Percentiles rank a stretch among this genome's conserved stretches.
Conservation (phyloP, 768 basidiomycete species). For the Krasilnikovozyma curviuscula region DNA sequence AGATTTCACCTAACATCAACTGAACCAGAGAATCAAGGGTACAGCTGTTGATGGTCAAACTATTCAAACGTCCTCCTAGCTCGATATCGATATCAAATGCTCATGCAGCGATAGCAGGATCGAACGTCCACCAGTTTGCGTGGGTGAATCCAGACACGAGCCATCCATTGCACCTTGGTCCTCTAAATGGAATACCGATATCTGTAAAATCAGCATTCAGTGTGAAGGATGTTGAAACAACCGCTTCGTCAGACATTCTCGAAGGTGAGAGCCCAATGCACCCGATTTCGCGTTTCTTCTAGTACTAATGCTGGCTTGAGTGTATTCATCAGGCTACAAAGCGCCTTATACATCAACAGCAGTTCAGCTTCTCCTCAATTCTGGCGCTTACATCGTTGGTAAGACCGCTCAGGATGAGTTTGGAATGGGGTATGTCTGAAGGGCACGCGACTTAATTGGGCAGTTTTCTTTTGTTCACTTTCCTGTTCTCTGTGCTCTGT, state of each 20-base stretch:
- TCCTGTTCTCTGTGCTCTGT: background rate
- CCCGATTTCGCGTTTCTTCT: background rate
- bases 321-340: slow-evolving; percentile 37
- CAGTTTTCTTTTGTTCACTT: background rate
- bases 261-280: slow-evolving; percentile 30
- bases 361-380: slow-evolving; percentile 39
- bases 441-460: too few species aligned
- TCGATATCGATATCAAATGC: too few species aligned
- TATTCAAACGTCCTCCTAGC: too few species aligned
- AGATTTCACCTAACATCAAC: too few species aligned
- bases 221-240: slow-evolving; percentile 43
- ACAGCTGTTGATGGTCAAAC: too few species aligned
- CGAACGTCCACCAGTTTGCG: too few species aligned
- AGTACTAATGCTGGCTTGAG: background rate
- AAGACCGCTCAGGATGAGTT: slow-evolving; percentile 97
- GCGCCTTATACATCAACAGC: slow-evolving; percentile 79
- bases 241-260: slow-evolving; percentile 63
- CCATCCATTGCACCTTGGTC: too few species aligned
- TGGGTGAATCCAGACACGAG: too few species aligned
- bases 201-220: slow-evolving; percentile 81
- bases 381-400: slow-evolving; percentile 56
- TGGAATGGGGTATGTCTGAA: slow-evolving; percentile 85
- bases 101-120: too few species aligned
- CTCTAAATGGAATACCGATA: slow-evolving; percentile 22
- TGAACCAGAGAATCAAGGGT: too few species aligned